Evolutionary conservation across 768 basidiomycete species (phyloP), one percentile per base, ranked within the genome.

Genomic region (Boletellus ananiceps): DNA sequence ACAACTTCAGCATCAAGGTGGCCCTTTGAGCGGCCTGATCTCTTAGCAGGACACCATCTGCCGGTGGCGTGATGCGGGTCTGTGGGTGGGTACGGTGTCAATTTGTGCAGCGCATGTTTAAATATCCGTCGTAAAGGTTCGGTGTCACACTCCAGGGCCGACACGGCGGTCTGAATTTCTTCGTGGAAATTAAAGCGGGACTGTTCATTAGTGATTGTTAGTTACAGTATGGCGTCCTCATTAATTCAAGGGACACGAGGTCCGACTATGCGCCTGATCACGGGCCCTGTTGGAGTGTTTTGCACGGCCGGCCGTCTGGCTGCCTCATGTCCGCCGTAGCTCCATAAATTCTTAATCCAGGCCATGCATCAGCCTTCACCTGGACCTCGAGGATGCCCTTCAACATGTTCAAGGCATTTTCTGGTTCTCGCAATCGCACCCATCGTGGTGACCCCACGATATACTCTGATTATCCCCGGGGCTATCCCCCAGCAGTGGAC

Each of bases 1-100:
- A 50, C 74, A 80, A 47, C 66, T 87, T 45, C 79, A 80, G 51
- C 69, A 71, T 70, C 74, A 68, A 38, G 47, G 46, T 18, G 19
- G 40, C 19, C 19, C 29, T 42, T 39, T 46, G 34, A 38, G 41
- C 35, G 50, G 57, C 21, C 37, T 57, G 49, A 47, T 54, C 31
- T 47, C 58, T 14, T 63, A 60, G 44, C 16, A 12, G 49, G 21
- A 23, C 27, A 13, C 41, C 23, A n/a, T 36, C 21, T 43, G 15
- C 35, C 19, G 31, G 27, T 52, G 56, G 59, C 43, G 49, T 51
- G 44, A 31, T 58, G 52, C 29, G 41, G 50, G 37, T 27, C 38
- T 32, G 15, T 18, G 36, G 47, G 34, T 48, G 36, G 25, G 13
- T 35, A 39, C 41, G 54, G 29, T 12, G 19, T 40, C 39, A 2